Base-by-base conservation (phyloP, 1,139 yeast species). In the Suzukiozyma palmioleophila region DNA sequence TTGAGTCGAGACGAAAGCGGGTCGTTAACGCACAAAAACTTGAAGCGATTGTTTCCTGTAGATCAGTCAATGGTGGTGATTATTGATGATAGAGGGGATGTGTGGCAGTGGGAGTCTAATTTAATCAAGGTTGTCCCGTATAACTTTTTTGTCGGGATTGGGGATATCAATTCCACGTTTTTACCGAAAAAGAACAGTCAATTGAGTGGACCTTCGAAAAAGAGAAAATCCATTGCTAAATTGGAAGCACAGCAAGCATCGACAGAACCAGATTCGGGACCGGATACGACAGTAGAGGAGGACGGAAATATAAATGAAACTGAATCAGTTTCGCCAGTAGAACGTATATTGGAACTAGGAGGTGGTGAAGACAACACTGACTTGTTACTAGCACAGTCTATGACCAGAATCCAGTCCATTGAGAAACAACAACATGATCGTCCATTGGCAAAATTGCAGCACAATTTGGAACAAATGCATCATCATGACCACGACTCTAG, bases 21-120 rank as follows among this genome's bases (percentile, higher is more conserved):
- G 0, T 85, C 92, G 8, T 65, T 90, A 46, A 84, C 95, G 3
- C 96, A 87, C 51, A 94, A 94, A 56, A 87, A 92, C 34, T 69
- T 94, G 45, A 83, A 85, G 53, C 70, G 98, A 45, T 67, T 94
- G 38, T 94, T 94, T 56, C 99, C 98, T 0, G 95, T 92, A 3
- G 96, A 92, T 48, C 95, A 95, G 29, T 83, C 95, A 12, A 86
- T 92, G 96, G 98, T 92, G 34, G 95, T 88, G 2, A 84, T 92
- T 35, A 92, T 92, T 44, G 99, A 92, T 60, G 99, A 92, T 58
- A 77, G 99, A 58, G 98, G 97, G 3, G 99, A 92, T 59, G 98
- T 92, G 9, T 92, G 99, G 99, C 88, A 86, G 56, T 92, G 98
- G 98, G 87, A 89, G 48, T 82, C 85, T 21, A 90, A 92, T 57